Base-by-base conservation (phyloP, 768 basidiomycete species). In the Russula compacta region DNA sequence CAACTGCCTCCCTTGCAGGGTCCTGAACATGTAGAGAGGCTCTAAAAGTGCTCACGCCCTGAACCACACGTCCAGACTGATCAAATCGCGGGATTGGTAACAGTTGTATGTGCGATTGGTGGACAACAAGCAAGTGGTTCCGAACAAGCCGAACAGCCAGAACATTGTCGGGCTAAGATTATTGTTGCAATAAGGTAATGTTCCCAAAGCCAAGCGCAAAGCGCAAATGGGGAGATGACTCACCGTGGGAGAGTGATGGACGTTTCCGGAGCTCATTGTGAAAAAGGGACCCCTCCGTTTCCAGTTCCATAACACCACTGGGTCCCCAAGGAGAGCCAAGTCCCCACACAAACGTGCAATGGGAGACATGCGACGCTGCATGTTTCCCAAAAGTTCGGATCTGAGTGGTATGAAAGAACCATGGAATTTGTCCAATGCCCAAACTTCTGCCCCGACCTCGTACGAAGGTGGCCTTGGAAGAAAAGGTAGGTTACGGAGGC, bases 361-460 rank as follows among this genome's bases (percentile, higher is more conserved):
- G 19, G 63, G 53, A 32, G 64, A 51, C 36, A 61, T 35, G 39
- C 54, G 58, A 9, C 60, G 60, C 38, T 53, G 44, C 35, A 39
- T 46, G 11, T 54, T 54, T 17, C 38, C 40, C 48, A 64, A 36
- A 46, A 54, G 15, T 35, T 59, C 53, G 4, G 52, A 56, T 32
- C 54, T 48, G 1, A 66, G 46, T 15, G 52, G 52, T 33, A 46
- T 55, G 61, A 73, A 72, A 32, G 57, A 53, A 33, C 73, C 72
- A 46, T 70, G 72, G 60, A 73, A 74, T 33, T 60, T 70, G 54
- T 74, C 73, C 19, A 73, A 65, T 1, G 69, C 66, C 48, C 71
- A 67, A 8, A 67, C 66, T 44, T 64, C 65, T 33, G 64, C 54
- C n/a, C 32, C 60, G 29, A 64, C 55, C 44, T 66, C 53, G 19